phyloP scores from a whole-genome alignment of 2,329 filamentous ascomycete genomes.

The Claviceps purpurea region DNA sequence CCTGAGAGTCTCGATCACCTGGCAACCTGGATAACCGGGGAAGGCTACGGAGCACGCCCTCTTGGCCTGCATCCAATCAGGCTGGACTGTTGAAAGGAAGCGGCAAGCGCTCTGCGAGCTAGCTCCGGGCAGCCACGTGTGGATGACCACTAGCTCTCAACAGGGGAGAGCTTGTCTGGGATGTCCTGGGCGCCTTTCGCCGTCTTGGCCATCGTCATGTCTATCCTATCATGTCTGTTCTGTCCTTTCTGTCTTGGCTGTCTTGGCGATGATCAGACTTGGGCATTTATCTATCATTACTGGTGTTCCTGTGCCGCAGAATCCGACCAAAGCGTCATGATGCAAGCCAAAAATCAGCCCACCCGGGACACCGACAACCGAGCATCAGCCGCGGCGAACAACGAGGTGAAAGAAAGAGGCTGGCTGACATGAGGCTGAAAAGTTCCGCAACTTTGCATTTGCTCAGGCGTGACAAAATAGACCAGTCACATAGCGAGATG shows the following conservation, averaged over 20 bases:
- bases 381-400: background rate
- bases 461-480: background rate
- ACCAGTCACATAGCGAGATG: too few species aligned
- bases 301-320: background rate
- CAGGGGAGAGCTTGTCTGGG: background rate
- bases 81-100: background rate
- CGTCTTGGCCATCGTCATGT: too few species aligned
- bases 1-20: background rate
- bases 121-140: constrained; percentile 11
- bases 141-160: background rate
- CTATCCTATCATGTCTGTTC: too few species aligned
- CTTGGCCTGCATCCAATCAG: background rate
- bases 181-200: too few species aligned
- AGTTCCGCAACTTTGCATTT: background rate
- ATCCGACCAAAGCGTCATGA: background rate
- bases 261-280: background rate
- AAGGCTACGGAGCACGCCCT: background rate
- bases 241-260: background rate
- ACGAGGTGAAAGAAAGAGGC: background rate
- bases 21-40: background rate
- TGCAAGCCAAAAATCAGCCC: background rate
- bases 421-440: background rate
- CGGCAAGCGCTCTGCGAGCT: constrained; percentile 6
- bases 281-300: background rate
- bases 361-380: background rate